These are phyloP conservation scores for Salix koriyanagi DNA, from an alignment of 345 rosid genomes.

Conservation along the genomic window DNA sequence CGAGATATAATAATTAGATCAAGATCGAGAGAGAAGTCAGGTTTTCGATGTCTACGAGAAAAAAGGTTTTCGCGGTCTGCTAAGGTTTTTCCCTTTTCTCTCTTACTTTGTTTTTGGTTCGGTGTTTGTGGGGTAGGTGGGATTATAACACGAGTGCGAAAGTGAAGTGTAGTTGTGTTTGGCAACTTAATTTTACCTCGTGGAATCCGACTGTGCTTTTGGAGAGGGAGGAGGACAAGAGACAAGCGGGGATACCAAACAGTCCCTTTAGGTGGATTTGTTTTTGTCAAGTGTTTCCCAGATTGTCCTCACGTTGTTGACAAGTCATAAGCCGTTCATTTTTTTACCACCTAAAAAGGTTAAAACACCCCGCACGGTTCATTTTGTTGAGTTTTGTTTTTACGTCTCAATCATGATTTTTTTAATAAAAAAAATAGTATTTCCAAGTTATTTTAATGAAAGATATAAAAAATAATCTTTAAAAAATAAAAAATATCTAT, in stretches of 20 bases:
- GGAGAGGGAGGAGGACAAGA: slow-evolving; percentile 12
- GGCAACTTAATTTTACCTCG: slow-evolving; percentile 16
- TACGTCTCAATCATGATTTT: too few species aligned
- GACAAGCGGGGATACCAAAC: slow-evolving; percentile 40
- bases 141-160: neutral
- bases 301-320: neutral
- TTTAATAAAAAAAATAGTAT: too few species aligned
- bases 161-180: slow-evolving; percentile 2
- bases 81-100: neutral
- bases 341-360: too few species aligned
- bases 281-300: neutral
- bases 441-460: too few species aligned
- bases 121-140: neutral
- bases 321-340: too few species aligned
- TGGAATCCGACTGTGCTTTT: slow-evolving; percentile 34
- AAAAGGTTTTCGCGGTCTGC: neutral
- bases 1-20: neutral
- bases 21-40: neutral
- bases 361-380: too few species aligned
- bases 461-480: too few species aligned
- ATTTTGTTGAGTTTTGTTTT: too few species aligned
- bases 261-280: neutral
- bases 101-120: neutral
- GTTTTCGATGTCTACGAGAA: neutral
- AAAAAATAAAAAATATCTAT: too few species aligned